Conservation (phyloP, 2,329 filamentous ascomycete species). For the Polychaeton citri region DNA sequence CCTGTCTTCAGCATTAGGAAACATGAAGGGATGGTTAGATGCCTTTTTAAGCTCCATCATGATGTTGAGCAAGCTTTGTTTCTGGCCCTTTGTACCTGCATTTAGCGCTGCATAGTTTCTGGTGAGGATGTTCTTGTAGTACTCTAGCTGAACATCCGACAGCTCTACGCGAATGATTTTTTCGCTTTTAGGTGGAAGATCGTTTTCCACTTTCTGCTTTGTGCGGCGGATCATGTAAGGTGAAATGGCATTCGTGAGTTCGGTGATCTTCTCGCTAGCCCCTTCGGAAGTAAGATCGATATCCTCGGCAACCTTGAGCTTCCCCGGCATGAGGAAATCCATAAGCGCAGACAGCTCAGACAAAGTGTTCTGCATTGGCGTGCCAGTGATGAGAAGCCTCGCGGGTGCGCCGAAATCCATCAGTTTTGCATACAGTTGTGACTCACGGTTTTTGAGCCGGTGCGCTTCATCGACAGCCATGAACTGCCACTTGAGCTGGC, state of each 20-base stretch:
- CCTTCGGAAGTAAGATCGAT: slow-evolving; percentile 67
- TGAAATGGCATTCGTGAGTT: slow-evolving; percentile 74
- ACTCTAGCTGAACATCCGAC: slow-evolving; percentile 90
- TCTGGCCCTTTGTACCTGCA: slow-evolving; percentile 78
- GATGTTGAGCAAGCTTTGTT: slow-evolving; percentile 90
- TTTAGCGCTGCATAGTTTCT: slow-evolving; percentile 92
- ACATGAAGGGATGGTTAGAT: slow-evolving; percentile 98
- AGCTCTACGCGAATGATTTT: slow-evolving; percentile 98
- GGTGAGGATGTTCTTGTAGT: slow-evolving; percentile 97
- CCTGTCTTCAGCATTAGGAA: slow-evolving; percentile 81
- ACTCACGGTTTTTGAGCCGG: slow-evolving; percentile 89
- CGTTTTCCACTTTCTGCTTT: slow-evolving; percentile 94
- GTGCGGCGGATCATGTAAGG: slow-evolving; percentile 92
- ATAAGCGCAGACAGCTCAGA: slow-evolving; percentile 84
- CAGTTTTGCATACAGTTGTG: slow-evolving; percentile 77
- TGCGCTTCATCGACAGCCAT: slow-evolving; percentile 95
- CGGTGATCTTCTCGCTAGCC: slow-evolving; percentile 74
- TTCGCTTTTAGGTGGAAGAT: slow-evolving; percentile 90
- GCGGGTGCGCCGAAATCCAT: slow-evolving; percentile 77
- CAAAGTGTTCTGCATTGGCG: slow-evolving; percentile 92
- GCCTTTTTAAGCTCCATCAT: slow-evolving; percentile 99
- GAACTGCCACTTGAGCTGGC: slow-evolving; percentile 92
- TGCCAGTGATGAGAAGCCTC: slow-evolving; percentile 88
- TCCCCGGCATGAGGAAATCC: slow-evolving; percentile 94
- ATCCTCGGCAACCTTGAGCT: slow-evolving; percentile 80